These are phyloP conservation scores for Phialophora macrospora DNA, from an alignment of 2,329 filamentous ascomycete species.

Conservation along the genomic window DNA sequence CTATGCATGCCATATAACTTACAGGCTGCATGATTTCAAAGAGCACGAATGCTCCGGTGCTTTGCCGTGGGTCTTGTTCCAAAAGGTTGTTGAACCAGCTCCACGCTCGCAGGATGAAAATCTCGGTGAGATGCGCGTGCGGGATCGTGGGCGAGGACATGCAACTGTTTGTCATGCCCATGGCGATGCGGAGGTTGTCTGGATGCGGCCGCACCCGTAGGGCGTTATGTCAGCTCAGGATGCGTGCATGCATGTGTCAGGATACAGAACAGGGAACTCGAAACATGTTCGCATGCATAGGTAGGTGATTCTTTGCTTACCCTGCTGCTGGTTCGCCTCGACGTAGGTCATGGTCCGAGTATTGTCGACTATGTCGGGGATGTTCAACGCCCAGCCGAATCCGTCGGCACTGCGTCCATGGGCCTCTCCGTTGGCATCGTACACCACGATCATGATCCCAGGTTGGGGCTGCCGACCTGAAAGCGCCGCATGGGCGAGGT, in stretches of 20 bases:
- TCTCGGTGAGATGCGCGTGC: background rate
- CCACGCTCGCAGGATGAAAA: slow-evolving; percentile 6
- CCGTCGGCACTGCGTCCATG: slow-evolving; percentile 16
- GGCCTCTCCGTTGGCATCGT: slow-evolving; percentile 15
- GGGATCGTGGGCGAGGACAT: slow-evolving; percentile 11
- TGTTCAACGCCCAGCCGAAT: slow-evolving; percentile 11
- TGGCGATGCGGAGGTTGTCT: slow-evolving; percentile 14
- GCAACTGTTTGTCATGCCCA: slow-evolving; percentile 18
- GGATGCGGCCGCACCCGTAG: background rate
- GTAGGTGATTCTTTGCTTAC: background rate
- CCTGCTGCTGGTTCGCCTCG: slow-evolving; percentile 12
- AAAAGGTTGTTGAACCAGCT: slow-evolving; percentile 10
- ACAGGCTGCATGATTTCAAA: slow-evolving; percentile 12
- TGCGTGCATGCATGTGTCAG: too few relatives aligned
- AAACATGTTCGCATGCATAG: too few relatives aligned
- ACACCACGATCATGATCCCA: slow-evolving; percentile 14
- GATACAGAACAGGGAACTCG: background rate
- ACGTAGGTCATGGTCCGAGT: slow-evolving; percentile 10
- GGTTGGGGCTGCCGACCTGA: slow-evolving; percentile 8
- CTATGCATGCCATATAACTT: background rate
- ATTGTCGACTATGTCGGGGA: slow-evolving; percentile 5
- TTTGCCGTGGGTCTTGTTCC: slow-evolving; percentile 9
- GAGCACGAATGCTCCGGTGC: slow-evolving; percentile 10
- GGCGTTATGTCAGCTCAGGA: background rate
- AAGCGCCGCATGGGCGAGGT: slow-evolving; percentile 13